Percentiles rank a stretch among this genome's conserved stretches.
Evolutionary conservation across 73 alveolate species (phyloP).

Genomic region (Stentor roeselii): DNA sequence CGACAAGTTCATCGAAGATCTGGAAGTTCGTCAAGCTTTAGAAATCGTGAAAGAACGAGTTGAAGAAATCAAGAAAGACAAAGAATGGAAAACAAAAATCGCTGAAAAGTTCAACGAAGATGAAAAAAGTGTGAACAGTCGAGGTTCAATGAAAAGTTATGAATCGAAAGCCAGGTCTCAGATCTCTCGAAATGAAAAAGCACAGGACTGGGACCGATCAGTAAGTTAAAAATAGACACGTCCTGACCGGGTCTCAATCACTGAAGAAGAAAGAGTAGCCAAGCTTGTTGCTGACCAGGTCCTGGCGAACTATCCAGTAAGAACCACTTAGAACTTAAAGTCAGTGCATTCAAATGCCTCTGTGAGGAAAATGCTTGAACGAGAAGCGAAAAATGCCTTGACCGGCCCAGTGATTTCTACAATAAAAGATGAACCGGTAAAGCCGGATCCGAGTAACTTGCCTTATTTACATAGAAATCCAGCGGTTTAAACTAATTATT

Average conservation of each 20-base stretch:
- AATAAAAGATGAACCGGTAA: constrained; percentile 60
- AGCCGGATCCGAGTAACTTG: constrained; percentile 68
- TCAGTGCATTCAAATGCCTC: constrained; percentile 70
- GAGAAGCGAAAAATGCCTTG: constrained; percentile 63
- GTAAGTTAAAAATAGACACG: background rate
- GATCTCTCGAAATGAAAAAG: constrained; percentile 43
- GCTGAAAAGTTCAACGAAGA: constrained; percentile 60
- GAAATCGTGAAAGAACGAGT: constrained; percentile 75
- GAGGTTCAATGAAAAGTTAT: constrained; percentile 29
- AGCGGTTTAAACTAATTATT: constrained; percentile 59
- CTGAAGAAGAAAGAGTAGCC: constrained; percentile 80
- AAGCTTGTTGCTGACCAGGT: constrained; percentile 79
- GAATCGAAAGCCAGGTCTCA: background rate
- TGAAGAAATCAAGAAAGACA: constrained; percentile 70
- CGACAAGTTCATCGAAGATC: constrained; percentile 81
- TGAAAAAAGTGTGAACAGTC: constrained; percentile 33
- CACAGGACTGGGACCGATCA: constrained; percentile 36
- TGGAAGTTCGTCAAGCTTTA: constrained; percentile 78
- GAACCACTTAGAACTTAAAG: constrained; percentile 16
- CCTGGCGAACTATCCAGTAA: constrained; percentile 45
- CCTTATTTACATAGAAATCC: constrained; percentile 91
- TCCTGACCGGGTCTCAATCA: constrained; percentile 17
- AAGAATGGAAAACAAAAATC: constrained; percentile 60
- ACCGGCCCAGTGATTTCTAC: constrained; percentile 64
- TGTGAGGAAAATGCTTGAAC: constrained; percentile 69